Evolutionary conservation across 2,329 filamentous ascomycete species (phyloP).

Genomic region (Fusarium heterosporum): DNA sequence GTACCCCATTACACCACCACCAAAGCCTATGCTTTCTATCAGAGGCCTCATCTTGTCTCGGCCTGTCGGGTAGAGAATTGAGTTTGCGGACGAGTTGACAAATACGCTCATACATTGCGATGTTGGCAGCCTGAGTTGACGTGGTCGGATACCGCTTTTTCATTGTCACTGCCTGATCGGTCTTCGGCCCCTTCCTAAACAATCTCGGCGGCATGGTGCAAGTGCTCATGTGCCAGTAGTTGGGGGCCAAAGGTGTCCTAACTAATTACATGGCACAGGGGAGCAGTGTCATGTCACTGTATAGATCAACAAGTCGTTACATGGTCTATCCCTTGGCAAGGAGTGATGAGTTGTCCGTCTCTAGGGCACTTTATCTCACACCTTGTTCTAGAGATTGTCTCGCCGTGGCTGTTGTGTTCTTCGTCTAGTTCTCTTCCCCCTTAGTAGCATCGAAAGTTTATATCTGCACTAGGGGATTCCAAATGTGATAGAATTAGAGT

Average conservation of each 20-base stretch:
- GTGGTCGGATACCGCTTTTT: constrained; percentile 29
- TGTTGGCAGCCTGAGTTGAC: background rate
- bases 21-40: constrained; percentile 32
- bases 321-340: too few species aligned
- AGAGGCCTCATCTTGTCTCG: constrained; percentile 11
- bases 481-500: too few species aligned
- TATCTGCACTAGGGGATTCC: too few species aligned
- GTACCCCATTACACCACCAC: constrained; percentile 26
- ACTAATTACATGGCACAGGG: too few species aligned
- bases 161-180: constrained; percentile 10
- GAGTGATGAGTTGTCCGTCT: too few species aligned
- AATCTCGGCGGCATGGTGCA: constrained; percentile 42
- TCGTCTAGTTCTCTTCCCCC: too few species aligned
- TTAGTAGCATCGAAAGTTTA: too few species aligned
- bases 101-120: constrained; percentile 20
- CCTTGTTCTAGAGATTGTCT: too few species aligned
- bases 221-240: constrained; percentile 48
- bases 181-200: constrained; percentile 14
- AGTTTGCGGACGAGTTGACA: constrained; percentile 23
- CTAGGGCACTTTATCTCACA: too few species aligned
- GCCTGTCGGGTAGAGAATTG: background rate
- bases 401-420: too few species aligned
- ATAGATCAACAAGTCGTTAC: too few species aligned
- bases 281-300: too few species aligned
- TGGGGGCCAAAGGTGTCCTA: constrained; percentile 31